phyloP scores from a whole-genome alignment of 306 rosid genomes.

The Coriaria nepalensis region DNA sequence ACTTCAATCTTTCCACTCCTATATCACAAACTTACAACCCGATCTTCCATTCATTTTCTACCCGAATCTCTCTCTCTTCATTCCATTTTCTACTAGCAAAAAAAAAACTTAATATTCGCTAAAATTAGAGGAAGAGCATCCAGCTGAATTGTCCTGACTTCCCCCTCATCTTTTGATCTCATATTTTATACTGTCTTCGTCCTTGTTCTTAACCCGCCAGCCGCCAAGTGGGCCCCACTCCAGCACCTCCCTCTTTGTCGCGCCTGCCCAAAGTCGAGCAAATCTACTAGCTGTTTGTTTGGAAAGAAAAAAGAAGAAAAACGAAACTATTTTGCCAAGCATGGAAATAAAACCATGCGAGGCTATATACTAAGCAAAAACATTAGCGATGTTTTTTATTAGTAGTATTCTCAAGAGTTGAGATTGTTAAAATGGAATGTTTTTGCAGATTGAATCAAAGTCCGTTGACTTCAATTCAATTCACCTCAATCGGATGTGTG shows the following conservation, averaged over 20 bases:
- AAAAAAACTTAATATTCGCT: conserved; percentile 6
- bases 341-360: conserved; percentile 23
- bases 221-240: too few relatives aligned
- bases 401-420: conserved; percentile 1
- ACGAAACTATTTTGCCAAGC: conserved; percentile 1
- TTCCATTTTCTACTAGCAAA: too few relatives aligned
- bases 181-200: neutral
- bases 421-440: conserved; percentile 12
- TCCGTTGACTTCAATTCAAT: too few relatives aligned
- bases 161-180: neutral
- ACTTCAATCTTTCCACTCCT: too few relatives aligned
- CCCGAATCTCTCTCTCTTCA: too few relatives aligned
- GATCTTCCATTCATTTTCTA: too few relatives aligned
- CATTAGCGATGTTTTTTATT: conserved; percentile 1
- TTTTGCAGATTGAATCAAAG: too few relatives aligned
- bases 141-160: neutral
- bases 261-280: neutral
- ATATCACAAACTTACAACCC: too few relatives aligned
- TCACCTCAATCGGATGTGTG: conserved; percentile 1
- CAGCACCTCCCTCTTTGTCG: neutral
- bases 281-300: neutral
- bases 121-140: conserved; percentile 38
- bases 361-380: too few relatives aligned
- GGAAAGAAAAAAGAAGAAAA: neutral
- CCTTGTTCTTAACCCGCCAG: too few relatives aligned